Evolutionary conservation across 2,329 filamentous ascomycete species (phyloP).

Genomic region (Cryphonectria nitschkei): DNA sequence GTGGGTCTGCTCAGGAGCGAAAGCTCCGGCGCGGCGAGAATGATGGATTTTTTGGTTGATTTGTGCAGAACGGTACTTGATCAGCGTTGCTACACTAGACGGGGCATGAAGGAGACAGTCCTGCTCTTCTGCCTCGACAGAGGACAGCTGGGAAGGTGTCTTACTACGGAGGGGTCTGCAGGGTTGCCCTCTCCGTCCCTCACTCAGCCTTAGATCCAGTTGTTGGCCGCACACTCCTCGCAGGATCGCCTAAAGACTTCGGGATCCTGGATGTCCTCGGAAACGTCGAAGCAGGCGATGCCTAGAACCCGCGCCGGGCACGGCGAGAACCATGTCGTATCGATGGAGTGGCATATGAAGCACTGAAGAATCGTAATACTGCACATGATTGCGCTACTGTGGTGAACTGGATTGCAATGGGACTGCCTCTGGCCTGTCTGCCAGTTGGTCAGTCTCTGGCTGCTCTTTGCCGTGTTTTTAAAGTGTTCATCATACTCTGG

Average conservation of each 20-base stretch:
- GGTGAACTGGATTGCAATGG: background rate
- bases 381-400: background rate
- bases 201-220: background rate
- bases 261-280: background rate
- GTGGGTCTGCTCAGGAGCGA: slow-evolving; percentile 4
- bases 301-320: background rate
- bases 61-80: background rate
- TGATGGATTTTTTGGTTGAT: background rate
- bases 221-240: slow-evolving; percentile 2
- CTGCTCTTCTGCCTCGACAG: background rate
- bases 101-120: background rate
- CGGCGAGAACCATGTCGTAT: background rate
- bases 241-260: background rate
- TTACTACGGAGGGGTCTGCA: background rate
- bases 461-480: background rate
- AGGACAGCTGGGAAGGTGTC: background rate
- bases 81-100: background rate
- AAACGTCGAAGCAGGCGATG: background rate
- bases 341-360: background rate
- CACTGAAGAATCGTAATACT: background rate
- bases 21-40: background rate
- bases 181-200: background rate
- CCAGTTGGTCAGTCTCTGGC: background rate
- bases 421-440: background rate
- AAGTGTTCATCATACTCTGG: background rate